Percentiles rank a stretch among this genome's conserved stretches.
These are phyloP conservation scores for Trichoderma sp. DNA, from an alignment of 2,329 filamentous ascomycete species.

Conservation along the genomic window DNA sequence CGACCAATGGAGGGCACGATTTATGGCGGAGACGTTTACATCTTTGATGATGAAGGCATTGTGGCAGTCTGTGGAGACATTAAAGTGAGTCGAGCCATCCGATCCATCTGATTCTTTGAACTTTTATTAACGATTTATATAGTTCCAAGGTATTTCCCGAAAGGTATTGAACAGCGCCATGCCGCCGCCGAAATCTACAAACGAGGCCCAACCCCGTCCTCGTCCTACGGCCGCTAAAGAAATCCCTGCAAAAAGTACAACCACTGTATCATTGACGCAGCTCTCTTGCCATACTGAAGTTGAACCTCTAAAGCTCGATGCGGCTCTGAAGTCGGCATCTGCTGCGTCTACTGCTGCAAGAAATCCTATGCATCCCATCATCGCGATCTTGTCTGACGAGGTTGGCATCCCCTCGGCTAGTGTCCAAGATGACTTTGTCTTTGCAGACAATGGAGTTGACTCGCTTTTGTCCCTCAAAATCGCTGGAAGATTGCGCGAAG, in stretches of 20 bases:
- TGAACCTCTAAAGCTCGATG: slow-evolving; percentile 16
- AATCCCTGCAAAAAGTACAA: neutral
- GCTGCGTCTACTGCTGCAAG: neutral
- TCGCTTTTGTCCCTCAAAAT: slow-evolving; percentile 24
- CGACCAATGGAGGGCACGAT: slow-evolving; percentile 51
- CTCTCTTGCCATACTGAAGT: neutral
- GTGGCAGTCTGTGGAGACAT: slow-evolving; percentile 55
- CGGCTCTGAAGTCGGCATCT: slow-evolving; percentile 14
- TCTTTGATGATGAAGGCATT: slow-evolving; percentile 55
- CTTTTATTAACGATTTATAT: neutral
- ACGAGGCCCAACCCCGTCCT: neutral
- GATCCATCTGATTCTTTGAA: neutral
- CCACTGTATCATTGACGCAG: neutral
- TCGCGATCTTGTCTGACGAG: slow-evolving; percentile 58
- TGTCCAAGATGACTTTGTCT: slow-evolving; percentile 45
- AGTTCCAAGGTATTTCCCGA: slow-evolving; percentile 20
- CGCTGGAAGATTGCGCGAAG: slow-evolving; percentile 24
- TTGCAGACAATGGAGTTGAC: slow-evolving; percentile 21
- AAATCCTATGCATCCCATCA: slow-evolving; percentile 24
- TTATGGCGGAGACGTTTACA: slow-evolving; percentile 53
- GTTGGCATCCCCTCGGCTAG: slow-evolving; percentile 56
- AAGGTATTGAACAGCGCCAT: slow-evolving; percentile 4
- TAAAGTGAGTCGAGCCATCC: slow-evolving; percentile 32
- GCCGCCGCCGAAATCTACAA: neutral
- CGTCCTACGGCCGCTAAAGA: neutral